Evolutionary conservation across 257 asterid genomes (phyloP), one percentile per base, ranked within the genome.

Genomic region (Plantago elongata): DNA sequence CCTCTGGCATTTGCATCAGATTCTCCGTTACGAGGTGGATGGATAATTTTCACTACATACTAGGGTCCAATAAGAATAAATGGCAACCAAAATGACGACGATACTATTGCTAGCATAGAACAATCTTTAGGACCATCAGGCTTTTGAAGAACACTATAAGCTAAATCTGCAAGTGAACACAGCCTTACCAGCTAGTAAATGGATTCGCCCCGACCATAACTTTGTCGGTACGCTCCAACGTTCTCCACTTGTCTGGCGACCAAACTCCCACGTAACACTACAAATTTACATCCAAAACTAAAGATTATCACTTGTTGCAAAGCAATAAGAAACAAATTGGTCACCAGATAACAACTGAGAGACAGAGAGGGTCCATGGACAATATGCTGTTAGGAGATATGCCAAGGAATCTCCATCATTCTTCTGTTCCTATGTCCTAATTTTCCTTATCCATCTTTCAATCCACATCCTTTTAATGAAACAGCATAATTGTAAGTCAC

Each of bases 301-400:
- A 74, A 73, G 65, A 74, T 64, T 54, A 57, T 71, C 38, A 52
- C 5, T 57, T 51, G 59, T 56, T 17, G 16, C 73, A 22, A 75
- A 69, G 76, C 70, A 75, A 78, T 17, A 34, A 34, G 8, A 51
- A 54, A 48, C 38, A 55, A 60, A 50, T 57, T 57, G 52, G 57
- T 52, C 57, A 30, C 12, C 64, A 45, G 72, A 65, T 63, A 59
- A 63, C 50, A 72, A 67, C 8, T 9, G 18, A 46, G 49, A 63
- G 73, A 80, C 84, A 78, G 46, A 22, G 44, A 60, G 80, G 84
- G 76, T 63, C 87, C 81, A 49, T 69, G 65, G n/a, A 63, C 65
- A 63, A 51, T 57, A 15, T 54, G 15, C 43, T 5, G 34, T 29
- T 27, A 22, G 70, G 73, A 72, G 63, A 74, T 62, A 60, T 16